phyloP scores from a whole-genome alignment of 2,329 filamentous ascomycete species.

The Parafenestella ontariensis region DNA sequence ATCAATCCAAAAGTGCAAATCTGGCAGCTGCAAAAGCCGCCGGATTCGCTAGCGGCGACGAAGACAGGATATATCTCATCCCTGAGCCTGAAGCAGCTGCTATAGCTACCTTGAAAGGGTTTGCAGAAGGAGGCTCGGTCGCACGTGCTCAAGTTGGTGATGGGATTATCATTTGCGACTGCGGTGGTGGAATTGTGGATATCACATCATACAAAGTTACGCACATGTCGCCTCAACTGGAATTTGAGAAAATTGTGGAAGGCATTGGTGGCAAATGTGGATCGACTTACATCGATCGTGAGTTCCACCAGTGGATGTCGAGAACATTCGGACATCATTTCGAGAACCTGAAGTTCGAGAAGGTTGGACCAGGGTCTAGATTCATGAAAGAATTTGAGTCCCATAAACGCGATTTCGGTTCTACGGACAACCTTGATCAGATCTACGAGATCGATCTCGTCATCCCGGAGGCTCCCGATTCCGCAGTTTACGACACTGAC shows the following conservation, averaged over 20 bases:
- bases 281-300: conserved; percentile 43
- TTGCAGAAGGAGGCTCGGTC: background rate
- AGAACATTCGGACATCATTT: conserved; percentile 39
- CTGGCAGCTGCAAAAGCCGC: background rate
- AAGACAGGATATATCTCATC: conserved; percentile 30
- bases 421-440: background rate
- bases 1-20: conserved; percentile 1
- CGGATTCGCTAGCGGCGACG: conserved; percentile 19
- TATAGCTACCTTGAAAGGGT: conserved; percentile 11
- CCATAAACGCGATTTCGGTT: conserved; percentile 39
- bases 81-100: conserved; percentile 32
- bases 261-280: conserved; percentile 41
- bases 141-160: background rate
- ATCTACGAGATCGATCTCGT: background rate
- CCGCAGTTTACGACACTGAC: background rate
- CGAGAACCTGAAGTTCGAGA: conserved; percentile 23
- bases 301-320: conserved; percentile 41
- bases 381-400: conserved; percentile 48
- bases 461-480: background rate
- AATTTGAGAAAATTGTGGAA: conserved; percentile 17
- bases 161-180: conserved; percentile 16
- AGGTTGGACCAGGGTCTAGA: conserved; percentile 37
- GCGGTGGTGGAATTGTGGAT: conserved; percentile 37
- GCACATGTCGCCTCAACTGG: conserved; percentile 26
- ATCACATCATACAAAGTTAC: background rate